A percentile compares a stretch with the other conserved stretches of the same genome.
Evolutionary conservation across 1,284 basidiomycete genomes (phyloP).

Genomic region (Anthracocystis panici-leucophaei): DNA sequence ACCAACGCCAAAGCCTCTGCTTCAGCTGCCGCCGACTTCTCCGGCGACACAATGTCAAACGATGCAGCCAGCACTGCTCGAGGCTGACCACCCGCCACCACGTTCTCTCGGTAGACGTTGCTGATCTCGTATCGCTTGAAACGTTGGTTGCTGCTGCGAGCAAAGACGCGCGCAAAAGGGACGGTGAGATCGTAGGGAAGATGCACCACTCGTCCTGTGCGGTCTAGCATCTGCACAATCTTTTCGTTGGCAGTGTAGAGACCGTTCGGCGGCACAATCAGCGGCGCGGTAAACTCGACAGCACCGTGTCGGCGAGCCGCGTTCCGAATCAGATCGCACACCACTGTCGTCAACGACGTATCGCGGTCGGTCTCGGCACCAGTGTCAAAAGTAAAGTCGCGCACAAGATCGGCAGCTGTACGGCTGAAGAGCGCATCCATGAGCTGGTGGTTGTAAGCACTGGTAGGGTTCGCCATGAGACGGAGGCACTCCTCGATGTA

Average conservation of each 20-base stretch:
- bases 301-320: slow-evolving; percentile 91
- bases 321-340: slow-evolving; percentile 80
- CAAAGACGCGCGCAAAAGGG: slow-evolving; percentile 86
- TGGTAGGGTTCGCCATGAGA: slow-evolving; percentile 76
- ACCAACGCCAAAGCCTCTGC: slow-evolving; percentile 65
- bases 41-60: slow-evolving; percentile 69
- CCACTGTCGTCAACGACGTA: slow-evolving; percentile 79
- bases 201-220: slow-evolving; percentile 71
- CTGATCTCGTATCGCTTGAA: slow-evolving; percentile 89
- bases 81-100: slow-evolving; percentile 69
- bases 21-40: slow-evolving; percentile 66
- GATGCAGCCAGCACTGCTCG: slow-evolving; percentile 66
- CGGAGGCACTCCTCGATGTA: slow-evolving; percentile 83
- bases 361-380: slow-evolving; percentile 79
- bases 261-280: slow-evolving; percentile 79
- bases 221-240: slow-evolving; percentile 83
- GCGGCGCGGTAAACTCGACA: slow-evolving; percentile 83
- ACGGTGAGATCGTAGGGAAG: slow-evolving; percentile 73
- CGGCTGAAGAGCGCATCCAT: slow-evolving; percentile 55
- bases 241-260: slow-evolving; percentile 85
- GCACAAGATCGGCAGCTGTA: slow-evolving; percentile 75
- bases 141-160: slow-evolving; percentile 78
- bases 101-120: slow-evolving; percentile 68
- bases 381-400: slow-evolving; percentile 83
- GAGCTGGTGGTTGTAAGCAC: slow-evolving; percentile 60